Evolutionary conservation across 2,329 filamentous ascomycete species (phyloP).

Genomic region (Exophiala mesophila): DNA sequence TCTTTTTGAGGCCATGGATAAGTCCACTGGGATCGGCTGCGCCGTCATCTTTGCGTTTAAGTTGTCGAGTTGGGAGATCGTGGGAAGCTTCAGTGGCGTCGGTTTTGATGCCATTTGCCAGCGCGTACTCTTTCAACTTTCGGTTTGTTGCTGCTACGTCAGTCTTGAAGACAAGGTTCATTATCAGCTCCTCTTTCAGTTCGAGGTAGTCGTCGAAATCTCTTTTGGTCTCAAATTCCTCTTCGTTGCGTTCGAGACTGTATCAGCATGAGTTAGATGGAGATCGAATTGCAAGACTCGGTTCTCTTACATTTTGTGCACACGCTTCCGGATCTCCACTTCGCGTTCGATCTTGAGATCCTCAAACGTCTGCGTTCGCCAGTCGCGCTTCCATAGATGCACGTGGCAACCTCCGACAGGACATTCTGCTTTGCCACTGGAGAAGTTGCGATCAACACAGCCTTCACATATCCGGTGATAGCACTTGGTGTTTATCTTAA

Average conservation of each 20-base stretch:
- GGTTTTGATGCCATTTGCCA: conserved; percentile 61
- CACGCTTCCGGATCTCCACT: conserved; percentile 80
- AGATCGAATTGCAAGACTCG: not conserved
- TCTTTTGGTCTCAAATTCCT: conserved; percentile 79
- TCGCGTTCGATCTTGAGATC: conserved; percentile 86
- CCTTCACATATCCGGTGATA: conserved; percentile 99
- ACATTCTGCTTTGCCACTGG: conserved; percentile 83
- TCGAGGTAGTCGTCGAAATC: conserved; percentile 95
- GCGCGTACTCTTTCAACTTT: conserved; percentile 64
- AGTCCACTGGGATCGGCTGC: conserved; percentile 39
- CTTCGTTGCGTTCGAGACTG: conserved; percentile 82
- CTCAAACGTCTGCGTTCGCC: conserved; percentile 83
- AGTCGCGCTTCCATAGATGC: conserved; percentile 62
- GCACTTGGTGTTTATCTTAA: conserved; percentile 96
- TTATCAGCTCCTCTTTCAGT: conserved; percentile 82
- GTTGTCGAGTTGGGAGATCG: conserved; percentile 58
- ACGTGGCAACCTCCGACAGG: conserved; percentile 83
- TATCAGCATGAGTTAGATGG: conserved; percentile 25
- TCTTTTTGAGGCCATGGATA: conserved; percentile 75
- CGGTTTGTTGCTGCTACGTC: conserved; percentile 61
- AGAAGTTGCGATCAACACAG: conserved; percentile 92
- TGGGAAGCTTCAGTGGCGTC: conserved; percentile 66
- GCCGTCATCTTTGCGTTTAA: conserved; percentile 15
- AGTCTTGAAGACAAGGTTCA: conserved; percentile 72
- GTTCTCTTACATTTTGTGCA: conserved; percentile 54